These are phyloP conservation scores for Trapa incisa DNA, from an alignment of 345 rosid species.

Conservation along the genomic window DNA sequence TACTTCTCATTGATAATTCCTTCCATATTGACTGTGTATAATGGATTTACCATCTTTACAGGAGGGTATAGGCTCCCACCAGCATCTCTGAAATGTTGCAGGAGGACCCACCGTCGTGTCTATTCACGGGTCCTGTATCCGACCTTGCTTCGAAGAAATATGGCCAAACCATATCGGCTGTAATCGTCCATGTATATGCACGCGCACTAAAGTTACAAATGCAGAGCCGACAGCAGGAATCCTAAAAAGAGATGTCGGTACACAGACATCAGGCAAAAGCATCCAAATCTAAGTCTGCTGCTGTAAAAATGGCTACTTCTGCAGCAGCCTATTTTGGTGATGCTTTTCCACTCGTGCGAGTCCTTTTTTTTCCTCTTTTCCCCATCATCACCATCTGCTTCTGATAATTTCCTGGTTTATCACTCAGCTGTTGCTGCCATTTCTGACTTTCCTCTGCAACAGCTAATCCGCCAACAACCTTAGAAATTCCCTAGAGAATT, in stretches of 20 bases:
- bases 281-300: background rate
- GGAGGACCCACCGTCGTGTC: background rate
- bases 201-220: background rate
- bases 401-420: too few relatives aligned
- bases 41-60: too few relatives aligned
- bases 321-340: background rate
- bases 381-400: background rate
- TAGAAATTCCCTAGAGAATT: background rate
- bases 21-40: too few relatives aligned
- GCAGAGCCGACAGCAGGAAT: conserved; percentile 1
- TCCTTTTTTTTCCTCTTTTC: background rate
- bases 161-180: background rate
- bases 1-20: too few relatives aligned
- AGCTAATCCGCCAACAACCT: background rate
- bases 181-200: background rate
- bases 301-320: background rate
- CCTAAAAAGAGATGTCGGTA: background rate
- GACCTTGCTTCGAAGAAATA: background rate
- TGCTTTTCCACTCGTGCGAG: background rate
- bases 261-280: background rate
- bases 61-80: background rate
- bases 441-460: background rate
- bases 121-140: too few relatives aligned
- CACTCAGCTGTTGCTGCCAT: background rate
- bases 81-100: background rate